phyloP scores from a whole-genome alignment of 2,329 filamentous ascomycete species.

The Colletotrichum sp. region DNA sequence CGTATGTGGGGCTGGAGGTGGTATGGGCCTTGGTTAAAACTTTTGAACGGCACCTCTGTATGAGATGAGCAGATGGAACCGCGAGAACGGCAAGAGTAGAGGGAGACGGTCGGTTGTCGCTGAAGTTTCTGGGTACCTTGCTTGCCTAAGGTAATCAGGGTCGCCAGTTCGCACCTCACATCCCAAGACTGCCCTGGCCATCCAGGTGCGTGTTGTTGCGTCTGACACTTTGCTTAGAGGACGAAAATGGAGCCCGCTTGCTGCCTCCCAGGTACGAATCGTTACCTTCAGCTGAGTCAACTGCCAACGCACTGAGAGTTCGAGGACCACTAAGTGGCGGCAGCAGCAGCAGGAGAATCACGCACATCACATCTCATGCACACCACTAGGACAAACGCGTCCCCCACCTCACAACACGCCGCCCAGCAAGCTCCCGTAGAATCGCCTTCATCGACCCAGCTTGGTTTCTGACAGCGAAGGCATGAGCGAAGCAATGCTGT shows the following conservation, averaged over 20 bases:
- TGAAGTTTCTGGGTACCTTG: background rate
- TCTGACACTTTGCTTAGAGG: background rate
- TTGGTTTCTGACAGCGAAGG: background rate
- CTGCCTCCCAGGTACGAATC: background rate
- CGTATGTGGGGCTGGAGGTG: too few relatives aligned
- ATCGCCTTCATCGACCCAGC: background rate
- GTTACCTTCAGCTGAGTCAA: background rate
- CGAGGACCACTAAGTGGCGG: background rate
- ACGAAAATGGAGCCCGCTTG: background rate
- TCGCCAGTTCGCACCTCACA: background rate
- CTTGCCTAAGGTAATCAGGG: background rate
- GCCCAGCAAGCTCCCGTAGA: background rate
- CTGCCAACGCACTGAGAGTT: background rate
- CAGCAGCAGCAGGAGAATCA: background rate
- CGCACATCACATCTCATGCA: background rate
- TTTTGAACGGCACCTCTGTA: too few relatives aligned
- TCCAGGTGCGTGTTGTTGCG: background rate
- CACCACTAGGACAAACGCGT: background rate
- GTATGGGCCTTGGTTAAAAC: too few relatives aligned
- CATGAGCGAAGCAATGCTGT: background rate
- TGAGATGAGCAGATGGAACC: background rate
- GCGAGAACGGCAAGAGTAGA: background rate
- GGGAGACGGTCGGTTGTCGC: background rate
- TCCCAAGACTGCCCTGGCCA: background rate
- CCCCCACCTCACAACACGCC: background rate